Base-by-base conservation (phyloP, 805 yeast species). In the Scheffersomyces coipomensis region DNA sequence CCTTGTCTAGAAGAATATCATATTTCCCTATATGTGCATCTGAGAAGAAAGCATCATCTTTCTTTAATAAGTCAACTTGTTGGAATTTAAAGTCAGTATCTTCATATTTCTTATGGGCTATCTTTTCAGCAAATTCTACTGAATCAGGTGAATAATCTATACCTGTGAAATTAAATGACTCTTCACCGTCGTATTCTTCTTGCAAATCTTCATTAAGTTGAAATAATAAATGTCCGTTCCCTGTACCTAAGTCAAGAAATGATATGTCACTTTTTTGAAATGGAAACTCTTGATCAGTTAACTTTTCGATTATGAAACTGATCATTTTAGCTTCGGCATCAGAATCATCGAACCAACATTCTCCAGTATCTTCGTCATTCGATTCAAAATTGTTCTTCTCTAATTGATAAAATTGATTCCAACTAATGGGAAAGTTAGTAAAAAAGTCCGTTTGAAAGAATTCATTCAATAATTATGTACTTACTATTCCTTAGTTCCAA, bases 261-360 rank as follows among this genome's bases (percentile, higher is more conserved):
- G 63, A 60, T 1, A 75, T 52, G 1, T 55, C 46, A 2, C 56
- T 58, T 6, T 51, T 39, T 12, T 48, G 44, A 7, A 51, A 47
- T 24, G 43, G 73, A 13, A 51, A 41, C 34, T 39, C 60, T 22
- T 34, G 48, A 4, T 45, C 55, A 2, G 71, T 71, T 3, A 76
- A 32, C 47, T 81, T 74, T 3, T 78, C 78, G 13, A 71, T 63
- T 5, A 91, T 58, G 52, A 84, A 90, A 35, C 79, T 78, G n/a
- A 85, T 73, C 80, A 93, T 84, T 55, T 81, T 84, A 43, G 71
- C 73, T 55, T 91, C 98, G 0, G 99, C 98, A 53, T 85, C 89
- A n/a, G 86, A 83, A 53, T 93, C 99, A 48, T 85, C 81, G 61
- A 93, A 93, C 99, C 99, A 93, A 59, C 90, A 78, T 60, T 93